phyloP scores from a whole-genome alignment of 2,329 filamentous ascomycete species.

The Epichloe sylvatica region DNA sequence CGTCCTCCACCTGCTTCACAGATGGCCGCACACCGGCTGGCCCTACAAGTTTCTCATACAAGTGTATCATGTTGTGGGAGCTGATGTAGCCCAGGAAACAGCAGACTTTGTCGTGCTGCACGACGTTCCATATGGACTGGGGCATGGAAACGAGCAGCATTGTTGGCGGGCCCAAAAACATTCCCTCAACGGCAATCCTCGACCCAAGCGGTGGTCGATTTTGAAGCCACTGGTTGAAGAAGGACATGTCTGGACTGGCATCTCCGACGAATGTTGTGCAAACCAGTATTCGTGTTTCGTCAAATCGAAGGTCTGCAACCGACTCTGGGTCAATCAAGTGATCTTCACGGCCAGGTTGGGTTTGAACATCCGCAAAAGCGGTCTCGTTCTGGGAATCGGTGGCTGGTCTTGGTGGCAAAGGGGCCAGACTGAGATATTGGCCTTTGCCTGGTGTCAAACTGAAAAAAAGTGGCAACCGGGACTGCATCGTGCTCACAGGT shows the following conservation, averaged over 20 bases:
- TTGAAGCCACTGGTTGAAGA: conserved; percentile 52
- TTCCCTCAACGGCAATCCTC: conserved; percentile 50
- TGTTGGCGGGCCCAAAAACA: conserved; percentile 53
- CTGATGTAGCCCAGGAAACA: conserved; percentile 51
- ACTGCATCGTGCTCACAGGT: conserved; percentile 32
- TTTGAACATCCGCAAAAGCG: conserved; percentile 12
- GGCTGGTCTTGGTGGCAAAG: conserved; percentile 23
- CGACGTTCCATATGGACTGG: conserved; percentile 46
- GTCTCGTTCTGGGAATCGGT: conserved; percentile 16
- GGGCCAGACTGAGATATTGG: conserved; percentile 39
- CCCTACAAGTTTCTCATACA: conserved; percentile 46
- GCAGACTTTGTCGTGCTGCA: conserved; percentile 53
- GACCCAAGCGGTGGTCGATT: conserved; percentile 41
- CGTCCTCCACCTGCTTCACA: conserved; percentile 41
- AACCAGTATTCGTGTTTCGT: conserved; percentile 48
- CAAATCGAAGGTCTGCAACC: conserved; percentile 43
- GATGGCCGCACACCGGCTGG: conserved; percentile 29
- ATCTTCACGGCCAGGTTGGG: conserved; percentile 18
- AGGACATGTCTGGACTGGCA: conserved; percentile 50
- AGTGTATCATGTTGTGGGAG: conserved; percentile 52
- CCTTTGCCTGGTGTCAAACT: conserved; percentile 40
- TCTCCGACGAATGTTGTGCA: conserved; percentile 55
- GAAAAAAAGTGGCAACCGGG: conserved; percentile 37
- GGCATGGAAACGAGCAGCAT: conserved; percentile 55
- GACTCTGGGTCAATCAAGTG: conserved; percentile 32